Conservation (phyloP, 495 filamentous ascomycete species). For the Penicillium cinerascens region DNA sequence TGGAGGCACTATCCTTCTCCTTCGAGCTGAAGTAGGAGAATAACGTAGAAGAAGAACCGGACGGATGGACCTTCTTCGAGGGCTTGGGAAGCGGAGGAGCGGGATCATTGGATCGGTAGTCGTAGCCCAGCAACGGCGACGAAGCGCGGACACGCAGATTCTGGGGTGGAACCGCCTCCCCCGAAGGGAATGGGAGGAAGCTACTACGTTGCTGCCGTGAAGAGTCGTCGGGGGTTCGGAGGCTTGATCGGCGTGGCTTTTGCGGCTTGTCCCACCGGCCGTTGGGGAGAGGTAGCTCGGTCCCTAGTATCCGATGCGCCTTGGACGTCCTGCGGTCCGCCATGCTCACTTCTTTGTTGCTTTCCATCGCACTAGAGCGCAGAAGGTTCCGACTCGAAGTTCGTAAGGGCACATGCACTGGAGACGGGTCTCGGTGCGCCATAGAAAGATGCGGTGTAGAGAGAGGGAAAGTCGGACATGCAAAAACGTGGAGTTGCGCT, state of each 20-base stretch:
- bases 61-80: conserved; percentile 33
- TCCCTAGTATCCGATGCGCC: conserved; percentile 39
- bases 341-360: conserved; percentile 14
- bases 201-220: conserved; percentile 18
- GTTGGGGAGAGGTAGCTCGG: conserved; percentile 27
- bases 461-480: background rate
- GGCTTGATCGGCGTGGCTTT: conserved; percentile 25
- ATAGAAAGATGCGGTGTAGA: conserved; percentile 8
- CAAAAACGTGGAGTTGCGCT: background rate
- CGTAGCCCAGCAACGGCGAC: conserved; percentile 40
- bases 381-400: conserved; percentile 29
- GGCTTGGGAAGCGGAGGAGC: conserved; percentile 24
- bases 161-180: conserved; percentile 22
- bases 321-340: conserved; percentile 29
- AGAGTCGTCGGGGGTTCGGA: conserved; percentile 27
- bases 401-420: conserved; percentile 29
- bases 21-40: conserved; percentile 38
- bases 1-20: conserved; percentile 14
- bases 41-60: conserved; percentile 36
- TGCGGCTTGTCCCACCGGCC: conserved; percentile 18
- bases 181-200: conserved; percentile 29
- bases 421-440: conserved; percentile 19
- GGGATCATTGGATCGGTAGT: conserved; percentile 28
- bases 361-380: conserved; percentile 15
- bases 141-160: conserved; percentile 43